Base-by-base conservation (phyloP, 192 early-diverging fungal genomes). In the Umbelopsis vinacea region DNA sequence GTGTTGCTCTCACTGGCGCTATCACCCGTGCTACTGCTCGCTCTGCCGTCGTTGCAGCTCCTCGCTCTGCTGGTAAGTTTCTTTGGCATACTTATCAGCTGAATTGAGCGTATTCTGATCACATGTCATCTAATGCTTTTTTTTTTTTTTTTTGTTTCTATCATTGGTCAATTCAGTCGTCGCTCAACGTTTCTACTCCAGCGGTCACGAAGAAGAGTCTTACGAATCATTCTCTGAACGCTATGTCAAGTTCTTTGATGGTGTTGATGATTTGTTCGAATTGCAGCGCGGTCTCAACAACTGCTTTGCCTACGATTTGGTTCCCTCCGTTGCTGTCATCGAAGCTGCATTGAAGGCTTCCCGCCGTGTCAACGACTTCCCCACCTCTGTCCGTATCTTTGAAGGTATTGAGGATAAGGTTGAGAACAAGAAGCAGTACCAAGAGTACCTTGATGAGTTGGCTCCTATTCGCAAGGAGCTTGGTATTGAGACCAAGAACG, bases 261-360 rank as follows among this genome's bases (percentile, higher is more conserved):
- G 88, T 69, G 91, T 91, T 66, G 92, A 94, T 66, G 96, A 99
- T 85, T 89, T 93, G 75, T 98, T 97, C 83, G 97, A 99, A 87
- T 89, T 99, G 48, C 95, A 98, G 88, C 90, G 96, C 74, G 96
- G 96, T 35, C 87, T 99, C 79, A 98, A 98, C 89, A 96, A 99
- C 83, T 92, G 94, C 82, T 98, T 98, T 80, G 91, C 94, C 47
- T 93, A 96, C 78, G 95, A 99, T 86, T 89, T 97, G 79, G 94
- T 96, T 24, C 97, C 97, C 40, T 84, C 92, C n/a, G 83, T 93
- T 71, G 89, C 91, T 50, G 93, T 98, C 43, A 88, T 96, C 79
- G 90, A 91, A 74, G 91, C 95, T 45, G 95, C 96, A 26, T 83
- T 98, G 72, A 91, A 89, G 79, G 97, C 97, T 45, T 83, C 93